Base-by-base conservation (phyloP, 1,284 basidiomycete genomes). In the Heterobasidion irregulare region DNA sequence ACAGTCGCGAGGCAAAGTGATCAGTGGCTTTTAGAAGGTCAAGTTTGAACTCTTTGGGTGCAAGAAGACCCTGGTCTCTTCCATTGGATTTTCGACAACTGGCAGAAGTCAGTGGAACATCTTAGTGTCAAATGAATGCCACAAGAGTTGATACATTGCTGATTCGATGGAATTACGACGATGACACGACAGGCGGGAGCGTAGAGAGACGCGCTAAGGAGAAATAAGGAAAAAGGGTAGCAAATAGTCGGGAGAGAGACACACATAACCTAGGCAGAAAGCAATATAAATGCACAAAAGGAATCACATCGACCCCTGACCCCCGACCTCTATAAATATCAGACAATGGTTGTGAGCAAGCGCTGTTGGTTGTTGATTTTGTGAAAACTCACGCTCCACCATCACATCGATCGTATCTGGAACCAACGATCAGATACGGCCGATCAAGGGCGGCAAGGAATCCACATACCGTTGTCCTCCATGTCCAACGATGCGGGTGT, bases 321-420 rank as follows among this genome's bases (percentile, higher is more conserved):
- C 38, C 8, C 38, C 38, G 38, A 41, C 38, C 38, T 41, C 38
- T 41, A n/a, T 4, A n/a, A 5, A 41, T n/a, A 41, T n/a, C 10
- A 41, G 10, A 12, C 6, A n/a, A 41, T 12, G 38, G n/a, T 12
- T n/a, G 38, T 41, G 12, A 41, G 38, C 38, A 41, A 41, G 6
- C 38, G n/a, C 10, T 41, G 38, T 41, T 41, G 6, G 26, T 26
- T 6, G 26, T 26, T 26, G 26, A 26, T 41, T 7, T 7, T 41
- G 38, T 7, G n/a, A 41, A 8, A 10, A 84, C 89, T 64, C 75
- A 94, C 92, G 91, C 75, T 94, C 90, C 59, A 94, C 87, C 83
- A 94, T 89, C 58, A 94, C 92, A 78, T 94, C 92, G 70, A 94
- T 91, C 8, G 89, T 84, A 65, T 94, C 87, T 88, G n/a, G 45